phyloP scores from a whole-genome alignment of 495 filamentous ascomycete genomes.

The Chlorociboria aeruginascens region DNA sequence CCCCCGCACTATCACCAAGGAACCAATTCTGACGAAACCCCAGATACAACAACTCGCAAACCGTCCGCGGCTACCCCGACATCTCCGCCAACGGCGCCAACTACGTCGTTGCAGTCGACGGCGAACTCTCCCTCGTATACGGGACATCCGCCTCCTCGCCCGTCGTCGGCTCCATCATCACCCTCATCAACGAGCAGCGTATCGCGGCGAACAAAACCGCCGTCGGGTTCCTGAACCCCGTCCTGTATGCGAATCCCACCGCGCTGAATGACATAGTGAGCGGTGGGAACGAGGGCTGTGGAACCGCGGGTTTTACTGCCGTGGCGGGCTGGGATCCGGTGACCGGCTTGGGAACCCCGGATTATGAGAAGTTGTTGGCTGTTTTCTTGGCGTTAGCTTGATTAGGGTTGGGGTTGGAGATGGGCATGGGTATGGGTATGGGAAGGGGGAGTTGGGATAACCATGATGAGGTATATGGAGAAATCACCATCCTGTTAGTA shows the following conservation, averaged over 20 bases:
- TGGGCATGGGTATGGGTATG: background rate
- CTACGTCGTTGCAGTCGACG: constrained; percentile 35
- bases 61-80: constrained; percentile 47
- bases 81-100: constrained; percentile 49
- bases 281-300: constrained; percentile 37
- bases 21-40: background rate
- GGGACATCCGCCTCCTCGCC: constrained; percentile 35
- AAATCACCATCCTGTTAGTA: background rate
- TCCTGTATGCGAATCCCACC: constrained; percentile 39
- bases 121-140: constrained; percentile 27
- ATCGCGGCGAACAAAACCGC: constrained; percentile 42
- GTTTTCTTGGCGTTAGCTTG: constrained; percentile 27
- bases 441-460: background rate
- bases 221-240: constrained; percentile 50
- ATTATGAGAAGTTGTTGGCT: constrained; percentile 35
- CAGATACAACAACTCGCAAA: constrained; percentile 24
- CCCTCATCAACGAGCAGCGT: constrained; percentile 49
- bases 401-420: background rate
- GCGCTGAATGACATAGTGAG: constrained; percentile 37
- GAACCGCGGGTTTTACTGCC: constrained; percentile 36
- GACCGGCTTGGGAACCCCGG: constrained; percentile 42
- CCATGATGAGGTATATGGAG: background rate
- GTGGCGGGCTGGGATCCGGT: constrained; percentile 52
- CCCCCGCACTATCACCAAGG: no score
- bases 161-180: constrained; percentile 36